Evolutionary conservation across 2,329 filamentous ascomycete species (phyloP), one percentile per base, ranked within the genome.

Genomic region (Cercospora zeae-maydis): DNA sequence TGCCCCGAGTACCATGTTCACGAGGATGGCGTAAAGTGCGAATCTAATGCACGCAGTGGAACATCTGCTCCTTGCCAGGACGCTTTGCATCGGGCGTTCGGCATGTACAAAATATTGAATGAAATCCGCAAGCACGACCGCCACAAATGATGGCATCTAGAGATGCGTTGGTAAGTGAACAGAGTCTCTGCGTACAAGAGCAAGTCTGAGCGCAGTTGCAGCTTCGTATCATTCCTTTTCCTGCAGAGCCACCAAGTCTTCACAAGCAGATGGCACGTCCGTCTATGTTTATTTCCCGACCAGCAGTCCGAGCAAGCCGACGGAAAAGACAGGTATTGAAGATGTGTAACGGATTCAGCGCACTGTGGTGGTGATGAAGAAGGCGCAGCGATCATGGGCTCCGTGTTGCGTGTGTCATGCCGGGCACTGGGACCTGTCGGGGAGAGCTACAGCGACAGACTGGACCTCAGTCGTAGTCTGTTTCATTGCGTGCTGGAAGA

Each of bases 11-110:
- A 56, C 16, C 53, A 56, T 21, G 3, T 6, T 13, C 53, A 56
- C 36, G 16, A 56, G 16, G 36, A 61, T 2, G 53, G 57, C 3
- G 45, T 61, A 16, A 55, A 21, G 16, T 63, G 63, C 36, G 19
- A 21, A 56, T 3, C 30, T 16, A 7, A 4, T 27, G 45, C 21
- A 13, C 45, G 4, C 21, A 45, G 39, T 19, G 3, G 4, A 45
- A 19, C 37, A 42, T 42, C 34, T 14, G 13, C 34, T 14, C 34
- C 34, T 37, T 16, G 14, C 16, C 8, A 42, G 37, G 6, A 3
- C 37, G n/a, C 37, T 42, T 19, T 42, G n/a, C 8, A 4, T 21
- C 7, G n/a, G 19, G 37, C 7, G 1, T 8, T 11, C 11, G 4
- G 16, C 37, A 42, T 8, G 3, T 19, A 14, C 2, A 39, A 27